Evolutionary conservation across 768 basidiomycete species (phyloP).

Genomic region (Amanita fuliginea): DNA sequence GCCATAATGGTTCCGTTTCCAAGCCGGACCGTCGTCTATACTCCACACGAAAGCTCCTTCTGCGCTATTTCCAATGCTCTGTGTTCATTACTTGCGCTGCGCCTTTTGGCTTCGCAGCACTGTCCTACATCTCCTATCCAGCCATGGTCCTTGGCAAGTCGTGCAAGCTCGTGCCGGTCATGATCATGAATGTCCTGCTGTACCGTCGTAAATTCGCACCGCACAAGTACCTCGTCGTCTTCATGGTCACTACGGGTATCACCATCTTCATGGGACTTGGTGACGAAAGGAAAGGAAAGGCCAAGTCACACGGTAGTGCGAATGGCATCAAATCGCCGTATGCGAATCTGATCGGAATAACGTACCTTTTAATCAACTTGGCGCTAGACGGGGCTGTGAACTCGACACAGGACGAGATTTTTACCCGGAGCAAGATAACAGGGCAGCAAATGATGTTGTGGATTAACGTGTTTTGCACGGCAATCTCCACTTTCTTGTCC

Average conservation of each 20-base stretch:
- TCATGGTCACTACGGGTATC: slow-evolving; percentile 87
- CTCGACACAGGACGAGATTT: slow-evolving; percentile 96
- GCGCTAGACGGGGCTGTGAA: slow-evolving; percentile 89
- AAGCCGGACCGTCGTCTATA: slow-evolving; percentile 22
- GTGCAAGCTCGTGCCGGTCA: slow-evolving; percentile 97
- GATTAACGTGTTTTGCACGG: slow-evolving; percentile 84
- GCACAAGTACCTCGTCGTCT: slow-evolving; percentile 93
- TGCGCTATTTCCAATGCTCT: slow-evolving; percentile 75
- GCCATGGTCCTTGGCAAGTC: slow-evolving; percentile 99
- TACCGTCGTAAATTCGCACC: slow-evolving; percentile 88
- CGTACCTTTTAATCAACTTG: slow-evolving; percentile 77
- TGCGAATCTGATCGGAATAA: slow-evolving; percentile 58
- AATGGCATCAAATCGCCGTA: slow-evolving; percentile 29
- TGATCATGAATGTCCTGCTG: slow-evolving; percentile 93
- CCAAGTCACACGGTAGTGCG: slow-evolving; percentile 23
- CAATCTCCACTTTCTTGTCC: slow-evolving; percentile 58
- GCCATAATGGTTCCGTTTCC: slow-evolving; percentile 18
- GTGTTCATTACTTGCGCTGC: slow-evolving; percentile 83
- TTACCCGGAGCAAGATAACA: slow-evolving; percentile 55
- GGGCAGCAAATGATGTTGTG: slow-evolving; percentile 99
- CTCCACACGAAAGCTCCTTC: slow-evolving; percentile 41
- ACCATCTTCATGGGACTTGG: slow-evolving; percentile 91
- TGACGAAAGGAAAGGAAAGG: slow-evolving; percentile 34
- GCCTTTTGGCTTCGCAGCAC: slow-evolving; percentile 92
- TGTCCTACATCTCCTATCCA: slow-evolving; percentile 94